These are phyloP conservation scores for Phyllachora maydis DNA, from an alignment of 2,329 filamentous ascomycete genomes.

Conservation along the genomic window DNA sequence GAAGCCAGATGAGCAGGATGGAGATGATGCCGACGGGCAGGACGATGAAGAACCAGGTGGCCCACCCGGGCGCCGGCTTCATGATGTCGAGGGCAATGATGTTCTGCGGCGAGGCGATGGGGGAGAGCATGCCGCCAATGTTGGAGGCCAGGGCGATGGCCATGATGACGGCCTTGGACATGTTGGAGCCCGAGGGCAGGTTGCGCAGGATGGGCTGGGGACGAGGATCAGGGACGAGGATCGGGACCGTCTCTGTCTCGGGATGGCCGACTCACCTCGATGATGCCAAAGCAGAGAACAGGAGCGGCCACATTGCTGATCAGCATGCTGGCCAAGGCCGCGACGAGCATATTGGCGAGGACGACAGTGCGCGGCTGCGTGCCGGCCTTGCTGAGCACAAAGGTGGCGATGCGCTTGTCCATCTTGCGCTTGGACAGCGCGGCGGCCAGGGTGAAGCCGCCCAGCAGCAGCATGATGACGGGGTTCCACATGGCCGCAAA, in stretches of 20 bases:
- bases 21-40: constrained; percentile 84
- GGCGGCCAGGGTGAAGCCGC: constrained; percentile 88
- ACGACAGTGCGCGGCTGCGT: constrained; percentile 77
- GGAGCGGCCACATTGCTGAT: constrained; percentile 97
- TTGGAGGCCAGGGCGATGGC: constrained; percentile 92
- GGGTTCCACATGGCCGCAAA: constrained; percentile 98
- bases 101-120: constrained; percentile 93
- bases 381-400: constrained; percentile 89
- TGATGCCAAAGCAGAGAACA: constrained; percentile 92
- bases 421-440: constrained; percentile 95
- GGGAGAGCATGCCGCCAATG: constrained; percentile 87
- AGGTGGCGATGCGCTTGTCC: constrained; percentile 89
- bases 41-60: constrained; percentile 90
- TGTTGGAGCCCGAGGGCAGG: constrained; percentile 69
- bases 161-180: constrained; percentile 87
- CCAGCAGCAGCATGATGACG: constrained; percentile 92
- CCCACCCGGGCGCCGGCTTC: constrained; percentile 79
- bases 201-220: constrained; percentile 93
- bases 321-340: constrained; percentile 95
- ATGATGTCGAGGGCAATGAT: constrained; percentile 94
- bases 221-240: too few species aligned
- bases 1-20: constrained; percentile 70
- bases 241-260: too few species aligned
- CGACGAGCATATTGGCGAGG: constrained; percentile 96
- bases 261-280: constrained; percentile 60